A percentile compares a stretch with the other conserved stretches of the same genome.
phyloP scores from a whole-genome alignment of 805 yeast species.

The Ogataea siamensis region DNA sequence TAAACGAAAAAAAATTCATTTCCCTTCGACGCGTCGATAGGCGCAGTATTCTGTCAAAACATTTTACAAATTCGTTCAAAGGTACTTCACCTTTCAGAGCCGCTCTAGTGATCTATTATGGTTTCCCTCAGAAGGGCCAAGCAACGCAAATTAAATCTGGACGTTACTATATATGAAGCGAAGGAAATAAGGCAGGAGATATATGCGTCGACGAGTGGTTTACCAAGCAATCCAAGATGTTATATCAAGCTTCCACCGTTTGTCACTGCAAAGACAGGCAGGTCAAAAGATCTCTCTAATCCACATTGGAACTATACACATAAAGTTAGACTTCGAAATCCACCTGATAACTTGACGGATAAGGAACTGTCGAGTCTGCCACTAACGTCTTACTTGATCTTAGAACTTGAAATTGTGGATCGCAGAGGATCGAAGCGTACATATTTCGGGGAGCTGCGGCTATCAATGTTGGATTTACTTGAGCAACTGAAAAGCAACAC shows the following conservation, averaged over 20 bases:
- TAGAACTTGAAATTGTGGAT: slow-evolving; percentile 22
- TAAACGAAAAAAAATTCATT: slow-evolving; percentile 7
- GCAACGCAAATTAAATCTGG: slow-evolving; percentile 15
- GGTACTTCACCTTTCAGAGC: background rate
- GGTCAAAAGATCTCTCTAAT: slow-evolving; percentile 13
- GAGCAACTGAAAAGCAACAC: slow-evolving; percentile 11
- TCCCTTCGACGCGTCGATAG: slow-evolving; percentile 9
- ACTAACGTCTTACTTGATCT: slow-evolving; percentile 16
- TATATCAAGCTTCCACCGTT: slow-evolving; percentile 18
- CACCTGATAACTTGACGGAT: slow-evolving; percentile 13
- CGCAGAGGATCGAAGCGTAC: slow-evolving; percentile 22
- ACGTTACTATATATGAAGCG: slow-evolving; percentile 20
- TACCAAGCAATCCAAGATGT: slow-evolving; percentile 25
- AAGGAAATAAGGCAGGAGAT: slow-evolving; percentile 14
- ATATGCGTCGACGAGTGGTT: slow-evolving; percentile 2
- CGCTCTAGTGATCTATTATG: slow-evolving; percentile 4
- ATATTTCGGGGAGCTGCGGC: slow-evolving; percentile 31
- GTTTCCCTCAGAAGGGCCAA: slow-evolving; percentile 10
- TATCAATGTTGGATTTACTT: slow-evolving; percentile 25
- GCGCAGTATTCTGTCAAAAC: slow-evolving; percentile 4
- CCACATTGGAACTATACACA: slow-evolving; percentile 25
- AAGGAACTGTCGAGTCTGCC: slow-evolving; percentile 10
- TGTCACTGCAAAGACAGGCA: slow-evolving; percentile 16
- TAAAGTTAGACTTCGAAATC: slow-evolving; percentile 15
- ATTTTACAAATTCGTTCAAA: background rate